phyloP scores from a whole-genome alignment of 2,329 filamentous ascomycete genomes.

The Colletotrichum coccodes region DNA sequence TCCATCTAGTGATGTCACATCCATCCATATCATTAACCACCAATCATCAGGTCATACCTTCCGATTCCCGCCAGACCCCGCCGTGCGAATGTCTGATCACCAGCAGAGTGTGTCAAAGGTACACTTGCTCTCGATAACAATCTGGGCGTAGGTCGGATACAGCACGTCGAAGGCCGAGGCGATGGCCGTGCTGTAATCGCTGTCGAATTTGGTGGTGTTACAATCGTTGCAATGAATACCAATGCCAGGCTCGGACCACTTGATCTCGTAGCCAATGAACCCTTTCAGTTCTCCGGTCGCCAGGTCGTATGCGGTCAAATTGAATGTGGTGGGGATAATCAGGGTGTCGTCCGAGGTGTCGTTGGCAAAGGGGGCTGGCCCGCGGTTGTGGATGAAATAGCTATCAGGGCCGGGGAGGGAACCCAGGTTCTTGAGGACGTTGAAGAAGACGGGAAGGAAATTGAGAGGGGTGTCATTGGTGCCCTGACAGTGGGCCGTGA shows the following conservation, averaged over 20 bases:
- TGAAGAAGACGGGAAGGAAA: constrained; percentile 28
- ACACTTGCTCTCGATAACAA: constrained; percentile 31
- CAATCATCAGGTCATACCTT: not conserved
- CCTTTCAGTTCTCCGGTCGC: constrained; percentile 20
- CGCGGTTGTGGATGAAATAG: constrained; percentile 14
- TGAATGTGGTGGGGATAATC: constrained; percentile 21
- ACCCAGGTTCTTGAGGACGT: constrained; percentile 31
- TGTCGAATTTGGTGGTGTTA: constrained; percentile 27
- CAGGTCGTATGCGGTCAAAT: constrained; percentile 22
- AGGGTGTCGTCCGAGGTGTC: constrained; percentile 31
- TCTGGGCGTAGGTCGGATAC: constrained; percentile 26
- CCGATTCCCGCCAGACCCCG: not conserved
- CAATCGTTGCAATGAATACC: constrained; percentile 30
- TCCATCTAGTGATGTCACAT: not conserved
- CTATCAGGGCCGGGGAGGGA: constrained; percentile 16
- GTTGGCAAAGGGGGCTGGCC: constrained; percentile 25
- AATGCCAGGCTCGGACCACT: constrained; percentile 2
- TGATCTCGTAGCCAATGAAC: constrained; percentile 28
- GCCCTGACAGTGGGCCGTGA: constrained; percentile 28
- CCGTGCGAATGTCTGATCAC: not conserved
- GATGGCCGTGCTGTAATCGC: constrained; percentile 23
- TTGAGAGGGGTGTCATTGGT: constrained; percentile 23
- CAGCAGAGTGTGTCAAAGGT: constrained; percentile 20
- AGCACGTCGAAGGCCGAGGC: constrained; percentile 28
- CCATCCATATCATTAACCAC: not conserved